These are phyloP conservation scores for Geranium rotundifolium DNA, from an alignment of 345 rosid genomes.

Conservation along the genomic window DNA sequence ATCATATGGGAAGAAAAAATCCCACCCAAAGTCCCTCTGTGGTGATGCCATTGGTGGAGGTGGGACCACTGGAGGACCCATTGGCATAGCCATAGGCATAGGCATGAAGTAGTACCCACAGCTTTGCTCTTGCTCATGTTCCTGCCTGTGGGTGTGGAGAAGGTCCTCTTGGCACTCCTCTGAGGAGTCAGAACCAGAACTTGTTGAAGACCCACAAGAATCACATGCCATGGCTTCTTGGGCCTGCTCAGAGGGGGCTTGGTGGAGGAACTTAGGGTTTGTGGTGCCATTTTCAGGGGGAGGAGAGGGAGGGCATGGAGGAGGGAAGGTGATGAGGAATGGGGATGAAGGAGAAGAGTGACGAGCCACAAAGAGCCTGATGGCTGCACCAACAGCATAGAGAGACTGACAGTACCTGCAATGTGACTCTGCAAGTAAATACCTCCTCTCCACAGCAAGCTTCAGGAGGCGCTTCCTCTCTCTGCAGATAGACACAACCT, in stretches of 20 bases:
- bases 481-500: conserved; percentile 55
- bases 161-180: conserved; percentile 1
- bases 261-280: conserved; percentile 50
- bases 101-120: conserved; percentile 11
- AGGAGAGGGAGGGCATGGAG: conserved; percentile 24
- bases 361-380: conserved; percentile 63
- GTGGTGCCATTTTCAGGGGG: conserved; percentile 17
- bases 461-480: conserved; percentile 52
- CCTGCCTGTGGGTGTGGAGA: neutral
- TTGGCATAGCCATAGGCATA: too few relatives aligned
- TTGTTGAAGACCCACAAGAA: conserved; percentile 35
- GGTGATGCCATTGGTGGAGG: conserved; percentile 37
- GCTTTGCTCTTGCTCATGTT: conserved; percentile 7
- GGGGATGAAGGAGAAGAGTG: conserved; percentile 60
- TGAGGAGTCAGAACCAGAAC: conserved; percentile 23
- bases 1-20: conserved; percentile 59
- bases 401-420: conserved; percentile 56
- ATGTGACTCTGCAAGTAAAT: conserved; percentile 54
- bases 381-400: conserved; percentile 56
- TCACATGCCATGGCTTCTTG: conserved; percentile 35
- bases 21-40: conserved; percentile 59
- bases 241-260: conserved; percentile 32
- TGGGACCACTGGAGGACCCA: too few relatives aligned
- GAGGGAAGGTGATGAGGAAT: conserved; percentile 47
- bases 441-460: conserved; percentile 49